These are phyloP conservation scores for Aspergillus candidus DNA, from an alignment of 2,329 filamentous ascomycete genomes.

Conservation along the genomic window DNA sequence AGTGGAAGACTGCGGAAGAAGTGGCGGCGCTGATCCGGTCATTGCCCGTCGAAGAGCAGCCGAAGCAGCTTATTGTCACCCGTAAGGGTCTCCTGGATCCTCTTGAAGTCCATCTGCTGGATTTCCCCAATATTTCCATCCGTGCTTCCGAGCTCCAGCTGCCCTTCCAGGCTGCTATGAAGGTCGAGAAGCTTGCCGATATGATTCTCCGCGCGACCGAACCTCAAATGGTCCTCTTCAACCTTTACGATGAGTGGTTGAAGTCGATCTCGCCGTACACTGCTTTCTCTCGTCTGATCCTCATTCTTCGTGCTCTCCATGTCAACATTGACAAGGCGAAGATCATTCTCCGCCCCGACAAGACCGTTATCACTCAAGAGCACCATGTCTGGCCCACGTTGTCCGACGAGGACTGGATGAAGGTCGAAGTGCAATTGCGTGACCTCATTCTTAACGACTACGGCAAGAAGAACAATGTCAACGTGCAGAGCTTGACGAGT, in stretches of 20 bases:
- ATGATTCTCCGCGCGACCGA: conserved; percentile 98
- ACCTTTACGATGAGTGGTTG: conserved; percentile 96
- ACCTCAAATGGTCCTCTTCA: conserved; percentile 99
- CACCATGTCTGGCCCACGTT: conserved; percentile 98
- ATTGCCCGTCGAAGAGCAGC: conserved; percentile 93
- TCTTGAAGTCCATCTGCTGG: conserved; percentile 90
- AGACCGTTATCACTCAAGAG: conserved; percentile 95
- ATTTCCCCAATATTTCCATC: conserved; percentile 99
- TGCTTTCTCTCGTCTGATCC: conserved; percentile 87
- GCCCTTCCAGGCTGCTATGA: conserved; percentile 99
- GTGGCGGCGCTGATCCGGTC: conserved; percentile 95
- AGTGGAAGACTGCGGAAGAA: conserved; percentile 99
- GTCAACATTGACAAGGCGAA: conserved; percentile 99
- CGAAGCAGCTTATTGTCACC: conserved; percentile 97
- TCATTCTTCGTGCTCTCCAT: conserved; percentile 90
- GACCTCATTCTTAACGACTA: conserved; percentile 98
- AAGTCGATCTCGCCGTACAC: conserved; percentile 99
- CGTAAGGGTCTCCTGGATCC: conserved; percentile 95
- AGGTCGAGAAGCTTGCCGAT: conserved; percentile 97
- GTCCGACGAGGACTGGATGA: conserved; percentile 96
- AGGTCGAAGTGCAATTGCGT: conserved; percentile 93
- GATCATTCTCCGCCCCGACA: conserved; percentile 87
- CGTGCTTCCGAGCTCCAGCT: conserved; percentile 93
- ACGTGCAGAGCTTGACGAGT: conserved; percentile 90
- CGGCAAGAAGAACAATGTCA: conserved; percentile 99